These are phyloP conservation scores for Fusarium oligoseptatum DNA, from an alignment of 2,329 filamentous ascomycete species.

Conservation along the genomic window DNA sequence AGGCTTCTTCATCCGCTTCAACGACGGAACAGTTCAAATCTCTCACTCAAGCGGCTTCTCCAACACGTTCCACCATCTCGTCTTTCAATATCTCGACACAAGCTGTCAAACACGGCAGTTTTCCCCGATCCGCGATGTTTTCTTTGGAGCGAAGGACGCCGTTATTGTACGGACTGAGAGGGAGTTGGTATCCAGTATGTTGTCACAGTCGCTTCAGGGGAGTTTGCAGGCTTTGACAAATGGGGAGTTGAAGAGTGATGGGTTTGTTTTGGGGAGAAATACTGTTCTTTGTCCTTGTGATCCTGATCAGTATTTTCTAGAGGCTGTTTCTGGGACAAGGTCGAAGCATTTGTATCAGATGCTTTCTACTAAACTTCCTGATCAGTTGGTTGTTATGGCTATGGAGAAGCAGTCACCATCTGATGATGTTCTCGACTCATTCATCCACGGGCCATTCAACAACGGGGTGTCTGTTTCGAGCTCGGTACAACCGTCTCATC, in stretches of 20 bases:
- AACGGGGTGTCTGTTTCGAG: not conserved
- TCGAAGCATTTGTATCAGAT: constrained; percentile 16
- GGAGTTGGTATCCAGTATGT: not conserved
- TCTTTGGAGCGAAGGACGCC: constrained; percentile 17
- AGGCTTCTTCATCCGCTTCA: constrained; percentile 24
- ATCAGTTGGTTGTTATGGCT: not conserved
- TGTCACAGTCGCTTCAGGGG: constrained; percentile 1
- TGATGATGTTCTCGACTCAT: not conserved
- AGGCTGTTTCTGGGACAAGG: not conserved
- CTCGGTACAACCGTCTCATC: constrained; percentile 1
- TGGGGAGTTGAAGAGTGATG: constrained; percentile 4
- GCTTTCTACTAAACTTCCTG: not conserved
- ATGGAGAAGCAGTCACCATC: constrained; percentile 1
- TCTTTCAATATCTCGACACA: constrained; percentile 1
- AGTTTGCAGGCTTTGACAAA: constrained; percentile 5
- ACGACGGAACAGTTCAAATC: constrained; percentile 26
- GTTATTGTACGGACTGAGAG: constrained; percentile 9
- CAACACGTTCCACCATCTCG: constrained; percentile 9
- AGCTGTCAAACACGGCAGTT: constrained; percentile 7
- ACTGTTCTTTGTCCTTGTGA: constrained; percentile 24
- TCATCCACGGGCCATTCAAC: not conserved
- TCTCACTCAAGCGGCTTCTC: constrained; percentile 22
- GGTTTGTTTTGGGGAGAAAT: constrained; percentile 18
- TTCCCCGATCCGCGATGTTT: constrained; percentile 5
- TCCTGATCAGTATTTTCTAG: constrained; percentile 17